Evolutionary conservation across 495 filamentous ascomycete species (phyloP), one percentile per base, ranked within the genome.

Genomic region (Thermothielavioides terrestris): DNA sequence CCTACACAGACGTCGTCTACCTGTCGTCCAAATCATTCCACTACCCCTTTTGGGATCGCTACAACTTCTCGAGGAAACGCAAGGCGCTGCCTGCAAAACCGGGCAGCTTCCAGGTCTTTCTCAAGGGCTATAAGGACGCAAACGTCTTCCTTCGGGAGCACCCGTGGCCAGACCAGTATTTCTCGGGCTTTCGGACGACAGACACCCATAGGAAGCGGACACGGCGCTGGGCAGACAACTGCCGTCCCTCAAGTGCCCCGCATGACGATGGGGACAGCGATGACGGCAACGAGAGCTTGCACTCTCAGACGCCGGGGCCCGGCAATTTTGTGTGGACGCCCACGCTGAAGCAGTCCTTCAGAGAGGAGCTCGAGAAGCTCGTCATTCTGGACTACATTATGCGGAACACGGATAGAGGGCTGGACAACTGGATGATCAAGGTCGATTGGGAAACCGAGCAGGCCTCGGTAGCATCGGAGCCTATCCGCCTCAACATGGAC

Each of bases 351-450:
- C 88, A 95, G 66, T 82, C 85, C 1, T 97, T 99, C 67, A 74
- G 92, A 8, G 94, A 96, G 60, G 85, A 96, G 67, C 73, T 99
- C 30, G 92, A 99, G 68, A 99, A 97, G 68, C 74, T 99, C 10
- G 92, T 99, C 11, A 94, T 99, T 57, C 63, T 99, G 59, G 92
- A 99, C 67, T 99, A 99, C 57, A 94, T 99, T 42, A 99, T 99
- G 92, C 81, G 92, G 20, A 99, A 99, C 61, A 99, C 92, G 3
- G 92, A 99, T 64, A 78, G 92, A 67, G 92, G 92, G 10, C 71
- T 96, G 52, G 92, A 99, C 65, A 99, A 99, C 52, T 99, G 92
- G 92, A 99, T 99, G 92, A 88, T 99, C 57, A 91, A 85, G 60
- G 86, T 99, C 21, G 89, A 97, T 62, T 87, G 79, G 78, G 76